These are phyloP conservation scores for Paraphaeosphaeria minitans DNA, from an alignment of 2,329 filamentous ascomycete genomes.

Conservation along the genomic window DNA sequence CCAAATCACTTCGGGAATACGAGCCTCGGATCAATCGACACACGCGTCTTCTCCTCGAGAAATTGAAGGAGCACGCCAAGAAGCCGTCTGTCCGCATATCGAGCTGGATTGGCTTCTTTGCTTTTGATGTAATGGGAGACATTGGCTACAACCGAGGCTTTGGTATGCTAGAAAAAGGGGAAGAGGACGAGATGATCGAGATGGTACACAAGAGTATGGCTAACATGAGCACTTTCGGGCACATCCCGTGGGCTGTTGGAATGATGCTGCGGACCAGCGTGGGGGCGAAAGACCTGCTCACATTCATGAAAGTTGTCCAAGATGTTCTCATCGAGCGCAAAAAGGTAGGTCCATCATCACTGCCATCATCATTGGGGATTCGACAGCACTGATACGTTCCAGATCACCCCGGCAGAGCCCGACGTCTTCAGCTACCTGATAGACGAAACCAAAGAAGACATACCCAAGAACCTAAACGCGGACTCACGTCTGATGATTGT, in stretches of 20 bases:
- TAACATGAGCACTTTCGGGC: slow-evolving; percentile 25
- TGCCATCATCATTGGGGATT: neutral
- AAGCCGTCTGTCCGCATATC: slow-evolving; percentile 32
- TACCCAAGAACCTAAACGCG: slow-evolving; percentile 30
- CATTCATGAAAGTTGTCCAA: slow-evolving; percentile 32
- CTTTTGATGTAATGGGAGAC: slow-evolving; percentile 58
- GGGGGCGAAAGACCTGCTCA: slow-evolving; percentile 28
- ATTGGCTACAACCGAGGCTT: slow-evolving; percentile 51
- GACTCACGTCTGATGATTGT: slow-evolving; percentile 36
- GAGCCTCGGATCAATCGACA: slow-evolving; percentile 42
- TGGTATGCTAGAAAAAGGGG: slow-evolving; percentile 41
- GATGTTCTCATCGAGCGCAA: slow-evolving; percentile 33
- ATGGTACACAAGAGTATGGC: slow-evolving; percentile 33
- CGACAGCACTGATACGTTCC: slow-evolving; percentile 7
- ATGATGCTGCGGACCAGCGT: slow-evolving; percentile 22
- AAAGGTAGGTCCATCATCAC: slow-evolving; percentile 20
- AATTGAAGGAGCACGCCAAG: slow-evolving; percentile 27
- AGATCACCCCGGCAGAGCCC: slow-evolving; percentile 34
- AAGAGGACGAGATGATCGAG: slow-evolving; percentile 35
- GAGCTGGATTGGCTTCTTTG: slow-evolving; percentile 48
- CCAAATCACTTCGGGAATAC: slow-evolving; percentile 43
- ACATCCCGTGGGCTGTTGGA: slow-evolving; percentile 29
- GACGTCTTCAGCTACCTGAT: slow-evolving; percentile 36
- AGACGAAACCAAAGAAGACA: slow-evolving; percentile 24
- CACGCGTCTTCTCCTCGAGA: slow-evolving; percentile 29